Evolutionary conservation across 305 asterid species (phyloP), one percentile per base, ranked within the genome.

Genomic region (Striga hermonthica): DNA sequence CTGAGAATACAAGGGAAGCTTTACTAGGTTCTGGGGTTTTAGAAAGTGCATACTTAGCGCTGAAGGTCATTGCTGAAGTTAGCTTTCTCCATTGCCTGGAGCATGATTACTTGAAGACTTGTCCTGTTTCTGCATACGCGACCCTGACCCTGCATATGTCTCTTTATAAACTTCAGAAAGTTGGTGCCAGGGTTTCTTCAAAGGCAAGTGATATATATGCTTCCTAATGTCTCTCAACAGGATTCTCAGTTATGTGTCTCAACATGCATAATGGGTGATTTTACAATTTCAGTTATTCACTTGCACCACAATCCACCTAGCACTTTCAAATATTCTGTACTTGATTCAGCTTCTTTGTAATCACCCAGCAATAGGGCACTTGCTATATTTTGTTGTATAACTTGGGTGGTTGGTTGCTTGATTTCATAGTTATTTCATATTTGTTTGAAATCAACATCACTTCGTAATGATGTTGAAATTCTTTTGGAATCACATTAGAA

Each of bases 41-140:
- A 56, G 82, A 72, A 75, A 72, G 78, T 60, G 81, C 83, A 56
- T 79, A 79, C 68, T 67, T 60, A 50, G 83, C 92, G 1, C 71
- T 93, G 82, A 93, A 88, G 78, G 78, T 69, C 56, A 77, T 90
- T 73, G 86, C 96, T 59, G 99, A 90, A 75, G 86, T 78, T 55
- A 86, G 95, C 79, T 71, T 90, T 76, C 75, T 79, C 77, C 85
- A 86, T 76, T 79, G 72, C 70, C 64, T 76, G 73, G 76, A 78
- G 73, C 66, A 64, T 76, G 95, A 81, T 67, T 60, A 66, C 69
- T 69, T 86, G 72, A 72, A 79, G 61, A 53, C 80, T 22, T 72
- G 66, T 73, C 78, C 84, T 56, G 74, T 93, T 80, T 78, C 79
- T 76, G 87, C 87, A 22, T 93, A 90, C 77, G 74, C 92, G 50